Evolutionary conservation across 1,284 basidiomycete genomes (phyloP).

Genomic region (Schizophyllum commune): DNA sequence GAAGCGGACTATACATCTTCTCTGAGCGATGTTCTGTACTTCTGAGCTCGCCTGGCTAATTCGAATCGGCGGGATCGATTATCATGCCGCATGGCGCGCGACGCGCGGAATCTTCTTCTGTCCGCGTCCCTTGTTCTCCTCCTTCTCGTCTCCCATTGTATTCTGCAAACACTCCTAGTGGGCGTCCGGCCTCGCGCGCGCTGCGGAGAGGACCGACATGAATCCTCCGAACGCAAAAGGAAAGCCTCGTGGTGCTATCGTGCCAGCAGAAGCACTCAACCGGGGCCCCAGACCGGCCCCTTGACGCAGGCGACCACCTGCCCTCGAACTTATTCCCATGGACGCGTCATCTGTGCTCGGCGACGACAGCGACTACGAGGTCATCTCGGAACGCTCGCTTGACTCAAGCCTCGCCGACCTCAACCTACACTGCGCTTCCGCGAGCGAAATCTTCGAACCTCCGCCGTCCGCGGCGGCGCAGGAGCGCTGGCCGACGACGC

Average conservation of each 20-base stretch:
- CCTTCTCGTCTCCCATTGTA: no score
- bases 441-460: neutral
- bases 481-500: neutral
- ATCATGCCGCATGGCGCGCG: neutral
- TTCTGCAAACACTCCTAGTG: no score
- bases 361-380: neutral
- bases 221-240: neutral
- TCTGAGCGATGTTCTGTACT: no score
- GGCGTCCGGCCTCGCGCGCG: no score
- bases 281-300: neutral
- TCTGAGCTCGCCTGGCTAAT: no score
- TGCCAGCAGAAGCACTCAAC: neutral
- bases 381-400: neutral
- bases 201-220: neutral
- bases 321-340: neutral
- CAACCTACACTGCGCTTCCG: neutral
- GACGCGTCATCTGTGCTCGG: neutral
- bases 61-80: neutral
- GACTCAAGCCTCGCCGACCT: neutral
- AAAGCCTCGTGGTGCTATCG: neutral
- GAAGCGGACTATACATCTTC: neutral
- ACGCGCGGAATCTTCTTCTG: neutral
- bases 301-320: neutral
- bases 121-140: neutral
- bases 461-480: neutral